A percentile compares a stretch with the other conserved stretches of the same genome.
Evolutionary conservation across 768 basidiomycete genomes (phyloP).

Genomic region (Lanmaoa rubissima): DNA sequence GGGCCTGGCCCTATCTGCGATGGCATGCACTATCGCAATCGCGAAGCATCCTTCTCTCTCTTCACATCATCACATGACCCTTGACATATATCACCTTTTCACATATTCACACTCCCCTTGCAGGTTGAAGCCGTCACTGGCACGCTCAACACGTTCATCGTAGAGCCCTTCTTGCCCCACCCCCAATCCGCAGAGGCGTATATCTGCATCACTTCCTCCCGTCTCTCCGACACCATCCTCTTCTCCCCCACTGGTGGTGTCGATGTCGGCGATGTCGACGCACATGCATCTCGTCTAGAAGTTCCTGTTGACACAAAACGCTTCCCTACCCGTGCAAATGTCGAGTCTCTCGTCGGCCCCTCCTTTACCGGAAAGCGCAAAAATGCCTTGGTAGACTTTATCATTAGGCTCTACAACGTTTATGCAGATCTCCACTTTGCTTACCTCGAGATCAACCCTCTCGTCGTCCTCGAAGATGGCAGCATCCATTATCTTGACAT

Average conservation of each 20-base stretch:
- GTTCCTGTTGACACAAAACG: conserved; percentile 61
- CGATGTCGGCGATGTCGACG: conserved; percentile 97
- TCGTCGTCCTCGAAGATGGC: conserved; percentile 83
- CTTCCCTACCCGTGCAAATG: conserved; percentile 81
- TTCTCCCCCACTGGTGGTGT: conserved; percentile 99
- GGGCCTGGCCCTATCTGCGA: not conserved
- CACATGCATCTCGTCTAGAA: conserved; percentile 89
- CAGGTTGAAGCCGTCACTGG: conserved; percentile 95
- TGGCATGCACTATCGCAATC: conserved; percentile 7
- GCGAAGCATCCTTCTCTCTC: conserved; percentile 10
- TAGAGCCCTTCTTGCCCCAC: conserved; percentile 99
- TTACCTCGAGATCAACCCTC: conserved; percentile 99
- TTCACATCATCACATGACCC: conserved; percentile 27
- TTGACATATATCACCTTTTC: not conserved
- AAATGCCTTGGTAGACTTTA: conserved; percentile 92
- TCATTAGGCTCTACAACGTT: conserved; percentile 92
- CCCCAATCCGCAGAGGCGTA: conserved; percentile 94
- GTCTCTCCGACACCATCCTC: conserved; percentile 93
- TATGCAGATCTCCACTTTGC: conserved; percentile 99
- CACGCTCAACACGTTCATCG: conserved; percentile 94
- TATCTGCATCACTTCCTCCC: conserved; percentile 94
- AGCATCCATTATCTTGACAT: conserved; percentile 96
- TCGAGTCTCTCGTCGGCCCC: conserved; percentile 72
- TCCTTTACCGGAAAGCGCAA: conserved; percentile 85
- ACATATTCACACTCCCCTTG: conserved; percentile 13